These are phyloP conservation scores for Secale cereale DNA, from an alignment of 176 grass and related monocot genomes.

Conservation along the genomic window DNA sequence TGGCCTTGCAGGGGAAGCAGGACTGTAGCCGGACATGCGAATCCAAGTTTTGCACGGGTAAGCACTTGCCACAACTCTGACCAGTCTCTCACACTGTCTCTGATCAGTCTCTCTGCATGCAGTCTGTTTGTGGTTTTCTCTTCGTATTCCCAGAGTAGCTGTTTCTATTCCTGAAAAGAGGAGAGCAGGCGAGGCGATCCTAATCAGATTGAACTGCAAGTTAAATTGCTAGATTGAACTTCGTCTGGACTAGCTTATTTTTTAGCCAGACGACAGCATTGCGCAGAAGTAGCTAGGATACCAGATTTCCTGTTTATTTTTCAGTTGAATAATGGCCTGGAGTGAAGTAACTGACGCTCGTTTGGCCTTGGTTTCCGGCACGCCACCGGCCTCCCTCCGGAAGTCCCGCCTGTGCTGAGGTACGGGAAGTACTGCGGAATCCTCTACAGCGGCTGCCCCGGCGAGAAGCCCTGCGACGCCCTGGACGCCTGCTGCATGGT, in stretches of 20 bases:
- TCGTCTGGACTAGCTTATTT: too few species aligned
- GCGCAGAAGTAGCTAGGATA: not conserved
- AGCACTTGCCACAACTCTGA: not conserved
- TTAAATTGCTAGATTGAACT: too few species aligned
- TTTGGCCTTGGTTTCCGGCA: conserved; percentile 1
- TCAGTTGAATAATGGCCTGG: not conserved
- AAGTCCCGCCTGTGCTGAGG: conserved; percentile 72
- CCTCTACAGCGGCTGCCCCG: conserved; percentile 81
- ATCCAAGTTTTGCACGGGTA: conserved; percentile 62
- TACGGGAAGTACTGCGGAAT: conserved; percentile 96
- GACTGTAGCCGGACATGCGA: conserved; percentile 77
- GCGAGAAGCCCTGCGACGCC: conserved; percentile 91
- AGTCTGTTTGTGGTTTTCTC: not conserved
- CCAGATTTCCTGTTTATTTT: not conserved
- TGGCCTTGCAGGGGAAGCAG: conserved; percentile 44
- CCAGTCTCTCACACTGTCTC: not conserved
- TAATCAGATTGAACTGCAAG: not conserved
- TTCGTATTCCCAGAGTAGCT: not conserved
- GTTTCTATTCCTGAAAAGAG: not conserved
- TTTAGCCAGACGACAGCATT: not conserved
- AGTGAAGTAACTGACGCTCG: not conserved
- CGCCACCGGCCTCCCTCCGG: not conserved
- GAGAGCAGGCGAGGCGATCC: not conserved
- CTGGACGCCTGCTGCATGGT: conserved; percentile 93
- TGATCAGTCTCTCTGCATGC: not conserved